These are phyloP conservation scores for Mercurialis annua DNA, from an alignment of 345 rosid genomes.

Conservation along the genomic window DNA sequence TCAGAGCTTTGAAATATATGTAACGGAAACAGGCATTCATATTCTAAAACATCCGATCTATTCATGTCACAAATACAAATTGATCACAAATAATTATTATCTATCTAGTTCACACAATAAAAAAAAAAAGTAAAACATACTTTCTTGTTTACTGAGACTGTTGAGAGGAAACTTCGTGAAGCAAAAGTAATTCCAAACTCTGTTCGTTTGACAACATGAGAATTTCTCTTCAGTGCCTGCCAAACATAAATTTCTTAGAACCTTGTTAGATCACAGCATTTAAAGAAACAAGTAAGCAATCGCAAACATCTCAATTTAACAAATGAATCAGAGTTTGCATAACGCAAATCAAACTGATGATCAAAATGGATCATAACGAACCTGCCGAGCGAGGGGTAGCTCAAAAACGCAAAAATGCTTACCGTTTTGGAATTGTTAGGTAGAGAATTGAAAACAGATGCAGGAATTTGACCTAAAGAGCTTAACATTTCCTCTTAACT, in stretches of 20 bases:
- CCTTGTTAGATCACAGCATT: not conserved
- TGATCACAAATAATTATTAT: not conserved
- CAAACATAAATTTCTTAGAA: constrained; percentile 3
- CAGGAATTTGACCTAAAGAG: constrained; percentile 19
- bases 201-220: constrained; percentile 19
- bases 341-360: not conserved
- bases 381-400: not conserved
- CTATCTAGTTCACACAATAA: not conserved
- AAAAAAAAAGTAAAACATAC: constrained; percentile 26
- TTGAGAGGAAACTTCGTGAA: constrained; percentile 27
- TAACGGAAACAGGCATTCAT: not conserved
- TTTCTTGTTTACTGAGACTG: constrained; percentile 18
- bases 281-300: not conserved
- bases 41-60: not conserved
- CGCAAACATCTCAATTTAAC: not conserved
- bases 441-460: constrained; percentile 12
- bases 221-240: constrained; percentile 34
- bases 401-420: not conserved
- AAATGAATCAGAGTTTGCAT: not conserved
- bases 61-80: not conserved
- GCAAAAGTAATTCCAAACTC: constrained; percentile 7
- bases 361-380: not conserved
- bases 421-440: constrained; percentile 24
- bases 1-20: too few species aligned
- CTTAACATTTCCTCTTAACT: constrained; percentile 26